phyloP scores from a whole-genome alignment of 805 yeast species.

The Jamesozyma hellenica region DNA sequence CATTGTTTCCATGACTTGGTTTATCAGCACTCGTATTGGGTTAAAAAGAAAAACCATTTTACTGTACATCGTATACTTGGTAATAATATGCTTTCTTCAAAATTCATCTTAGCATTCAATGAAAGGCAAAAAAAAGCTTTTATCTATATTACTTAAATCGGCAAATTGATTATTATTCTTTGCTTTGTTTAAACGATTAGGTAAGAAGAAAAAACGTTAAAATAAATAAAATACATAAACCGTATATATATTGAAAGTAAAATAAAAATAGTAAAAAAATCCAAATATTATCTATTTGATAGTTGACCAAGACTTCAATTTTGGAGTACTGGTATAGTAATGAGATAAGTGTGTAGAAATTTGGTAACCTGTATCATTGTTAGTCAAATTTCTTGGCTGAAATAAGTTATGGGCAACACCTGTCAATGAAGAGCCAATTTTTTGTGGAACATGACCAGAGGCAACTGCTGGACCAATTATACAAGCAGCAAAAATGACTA shows the following conservation, averaged over 20 bases:
- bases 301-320: slow-evolving; percentile 46
- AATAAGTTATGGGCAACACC: slow-evolving; percentile 55
- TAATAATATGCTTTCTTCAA: too few relatives aligned
- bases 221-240: slow-evolving; percentile 18
- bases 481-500: slow-evolving; percentile 61
- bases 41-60: too few relatives aligned
- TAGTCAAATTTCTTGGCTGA: slow-evolving; percentile 76
- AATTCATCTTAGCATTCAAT: too few relatives aligned
- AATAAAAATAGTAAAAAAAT: background rate
- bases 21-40: too few relatives aligned
- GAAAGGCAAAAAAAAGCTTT: too few relatives aligned
- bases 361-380: slow-evolving; percentile 70
- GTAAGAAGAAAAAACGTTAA: slow-evolving; percentile 4
- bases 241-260: slow-evolving; percentile 4
- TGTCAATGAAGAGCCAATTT: slow-evolving; percentile 25
- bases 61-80: too few relatives aligned
- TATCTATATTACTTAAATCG: too few relatives aligned
- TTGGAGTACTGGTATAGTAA: slow-evolving; percentile 42
- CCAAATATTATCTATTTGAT: slow-evolving; percentile 21
- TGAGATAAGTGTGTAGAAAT: slow-evolving; percentile 28
- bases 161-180: too few relatives aligned
- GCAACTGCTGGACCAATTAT: slow-evolving; percentile 92
- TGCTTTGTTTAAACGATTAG: too few relatives aligned
- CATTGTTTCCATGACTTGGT: too few relatives aligned
- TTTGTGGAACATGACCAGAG: slow-evolving; percentile 38